phyloP scores from a whole-genome alignment of 306 rosid genomes.

The Medicago truncatula region MtrunA17r5.0-ANR NC_053049.1:3622001-3622500 shows the following conservation, averaged over 20 bases:
- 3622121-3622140: background rate
- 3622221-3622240: background rate
- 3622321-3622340: constrained; percentile 21
- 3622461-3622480: too few species aligned
- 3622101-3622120: background rate
- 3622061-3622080: background rate
- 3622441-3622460: too few species aligned
- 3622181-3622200: background rate
- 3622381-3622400: too few species aligned
- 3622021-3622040: background rate
- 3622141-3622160: background rate
- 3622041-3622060: background rate
- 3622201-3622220: too few species aligned
- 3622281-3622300: background rate
- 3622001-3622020: background rate
- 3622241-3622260: background rate
- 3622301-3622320: background rate
- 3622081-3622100: background rate
- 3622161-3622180: background rate
- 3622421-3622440: too few species aligned
- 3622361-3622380: too few species aligned
- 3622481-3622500: too few species aligned
- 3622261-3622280: background rate
- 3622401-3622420: too few species aligned
- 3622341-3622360: constrained; percentile 20